Base-by-base conservation (phyloP, 768 basidiomycete genomes). In the Suillus bovinus region DNA sequence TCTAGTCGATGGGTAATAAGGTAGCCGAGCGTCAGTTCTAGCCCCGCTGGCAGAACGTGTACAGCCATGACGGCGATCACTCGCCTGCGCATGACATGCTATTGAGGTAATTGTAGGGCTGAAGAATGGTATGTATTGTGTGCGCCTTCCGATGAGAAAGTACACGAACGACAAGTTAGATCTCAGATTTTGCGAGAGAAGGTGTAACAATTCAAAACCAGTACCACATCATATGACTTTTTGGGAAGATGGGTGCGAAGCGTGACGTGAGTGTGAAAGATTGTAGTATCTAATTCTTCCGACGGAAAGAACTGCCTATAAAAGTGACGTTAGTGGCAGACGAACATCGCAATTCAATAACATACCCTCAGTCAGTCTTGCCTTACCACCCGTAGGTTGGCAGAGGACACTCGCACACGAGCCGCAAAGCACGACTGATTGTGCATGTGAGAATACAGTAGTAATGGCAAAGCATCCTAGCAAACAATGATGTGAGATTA, bases 361-460 rank as follows among this genome's bases (percentile, higher is more conserved):
- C 89, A 70, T 74, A 97, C 96, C 97, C 82, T 99, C 97, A 61
- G 96, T 98, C 79, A 99, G 81, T 74, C 95, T 88, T 68, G 95
- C 96, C 82, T 90, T 96, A 81, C 97, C 97, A 82, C 97, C 96
- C 41, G 94, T 88, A 59, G 96, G 96, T 77, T 98, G 96, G 86
- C 96, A 98, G 69, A 99, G 84, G 64, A 98, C 91, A 70, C 89
- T 91, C 60, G 92, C 86, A 86, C 97, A 99, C 55, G 92, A 89
- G 61, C 86, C 86, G 77, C 97, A 99, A 72, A 94, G 82, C 57
- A 98, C 95, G 65, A 98, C 97, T 64, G 94, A 96, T 79, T 98
- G 95, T 46, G 96, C 96, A 79, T 99, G 96, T 67, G 97, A 99
- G 88, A 99, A 99, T 71, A 99, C 96, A 68, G 94, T 96, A 70